Evolutionary conservation across 331 rosid genomes (phyloP), one percentile per base, ranked within the genome.

Genomic region (Quercus phellos): DNA sequence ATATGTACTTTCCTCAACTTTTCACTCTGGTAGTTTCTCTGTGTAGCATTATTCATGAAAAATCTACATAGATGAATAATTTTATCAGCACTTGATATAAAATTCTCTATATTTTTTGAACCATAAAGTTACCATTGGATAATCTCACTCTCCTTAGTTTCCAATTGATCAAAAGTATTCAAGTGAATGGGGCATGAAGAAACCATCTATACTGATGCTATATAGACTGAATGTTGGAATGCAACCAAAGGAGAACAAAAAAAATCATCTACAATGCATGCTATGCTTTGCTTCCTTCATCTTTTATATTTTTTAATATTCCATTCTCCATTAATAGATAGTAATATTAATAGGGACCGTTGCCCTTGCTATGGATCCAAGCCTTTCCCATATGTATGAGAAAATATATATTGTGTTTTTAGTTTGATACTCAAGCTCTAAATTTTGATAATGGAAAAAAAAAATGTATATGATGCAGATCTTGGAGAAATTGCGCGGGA

Each of bases 401-500:
- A 14, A 7, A 17, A 16, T 42, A 14, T 18, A 9, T 29, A 2
- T 8, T 63, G 46, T 79, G 55, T 29, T 51, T 50, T 26, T 68
- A 26, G 51, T 70, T 29, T 63, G 66, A 63, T 50, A 75, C 60
- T 73, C 27, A 19, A 67, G 18, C 42, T 68, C 76, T 80, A 74
- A 78, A 1, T 70, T 74, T 24, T 74, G 51, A 74, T 22, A 61
- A 22, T 17, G 55, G 4, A n/a, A 27, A 42, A 78, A 32, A 30
- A 6, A 38, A 2, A 38, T 63, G 27, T 21, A 30, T 66, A 59
- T 77, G 77, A 32, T 70, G 74, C 67, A 92, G 96, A 94, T 90
- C 81, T 92, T 64, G 97, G 97, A 56, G 99, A 92, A 54, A 89
- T 92, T 77, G 95, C 88, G 1, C 86, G 93, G 79, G 96, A 84